A percentile compares a stretch with the other conserved stretches of the same genome.
These are phyloP conservation scores for Fusarium humuli DNA, from an alignment of 2,329 filamentous ascomycete genomes.

Conservation along the genomic window DNA sequence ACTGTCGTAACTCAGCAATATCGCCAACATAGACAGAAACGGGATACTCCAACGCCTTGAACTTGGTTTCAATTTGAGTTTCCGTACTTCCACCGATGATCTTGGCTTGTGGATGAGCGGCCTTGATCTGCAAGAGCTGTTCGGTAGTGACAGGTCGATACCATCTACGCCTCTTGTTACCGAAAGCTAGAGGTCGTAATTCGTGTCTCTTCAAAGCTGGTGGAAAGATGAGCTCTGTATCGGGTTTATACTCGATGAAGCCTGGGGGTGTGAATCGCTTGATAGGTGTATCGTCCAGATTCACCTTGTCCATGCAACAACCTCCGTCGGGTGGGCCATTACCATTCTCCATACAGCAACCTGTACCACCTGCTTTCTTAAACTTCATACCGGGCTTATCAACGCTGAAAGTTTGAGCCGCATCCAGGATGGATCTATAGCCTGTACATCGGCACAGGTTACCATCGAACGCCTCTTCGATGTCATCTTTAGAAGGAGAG, in stretches of 20 bases:
- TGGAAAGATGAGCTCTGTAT: conserved; percentile 96
- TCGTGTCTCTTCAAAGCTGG: conserved; percentile 85
- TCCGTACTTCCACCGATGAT: conserved; percentile 96
- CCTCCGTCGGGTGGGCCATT: conserved; percentile 56
- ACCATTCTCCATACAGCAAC: conserved; percentile 79
- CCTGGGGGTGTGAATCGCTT: conserved; percentile 85
- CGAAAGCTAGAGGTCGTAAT: conserved; percentile 84
- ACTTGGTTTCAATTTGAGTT: conserved; percentile 98
- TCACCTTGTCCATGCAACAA: conserved; percentile 76
- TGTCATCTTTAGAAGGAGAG: conserved; percentile 79
- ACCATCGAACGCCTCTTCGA: conserved; percentile 97
- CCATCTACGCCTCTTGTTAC: conserved; percentile 95
- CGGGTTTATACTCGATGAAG: conserved; percentile 93
- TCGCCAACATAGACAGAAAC: conserved; percentile 94
- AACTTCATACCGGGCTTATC: conserved; percentile 60
- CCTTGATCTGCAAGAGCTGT: conserved; percentile 93
- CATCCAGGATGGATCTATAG: conserved; percentile 92
- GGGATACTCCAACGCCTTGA: conserved; percentile 92
- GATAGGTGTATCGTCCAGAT: conserved; percentile 64
- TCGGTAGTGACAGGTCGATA: conserved; percentile 87
- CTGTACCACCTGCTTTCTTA: conserved; percentile 58
- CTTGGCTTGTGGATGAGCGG: conserved; percentile 84
- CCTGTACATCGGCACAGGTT: conserved; percentile 97
- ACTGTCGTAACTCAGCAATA: conserved; percentile 88
- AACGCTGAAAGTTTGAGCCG: conserved; percentile 86